Percentiles rank a stretch among this genome's conserved stretches.
Evolutionary conservation across 73 alveolate genomes (phyloP).

Genomic region (Paramecium primaurelia): DNA sequence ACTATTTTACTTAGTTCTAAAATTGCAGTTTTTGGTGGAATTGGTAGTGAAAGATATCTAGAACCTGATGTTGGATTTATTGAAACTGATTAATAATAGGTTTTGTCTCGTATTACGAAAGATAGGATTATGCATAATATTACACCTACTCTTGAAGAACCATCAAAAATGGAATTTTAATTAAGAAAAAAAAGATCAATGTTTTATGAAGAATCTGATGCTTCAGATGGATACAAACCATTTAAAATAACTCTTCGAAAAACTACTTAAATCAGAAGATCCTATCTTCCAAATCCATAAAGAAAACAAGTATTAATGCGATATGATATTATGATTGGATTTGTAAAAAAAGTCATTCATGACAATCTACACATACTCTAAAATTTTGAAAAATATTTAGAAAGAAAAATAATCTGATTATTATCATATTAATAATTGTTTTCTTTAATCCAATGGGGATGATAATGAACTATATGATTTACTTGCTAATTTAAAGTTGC

Average conservation of each 20-base stretch:
- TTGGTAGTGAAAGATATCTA: constrained; percentile 19
- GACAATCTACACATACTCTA: neutral
- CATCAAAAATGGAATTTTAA: neutral
- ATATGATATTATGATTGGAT: neutral
- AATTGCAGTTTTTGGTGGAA: constrained; percentile 42
- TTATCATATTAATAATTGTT: neutral
- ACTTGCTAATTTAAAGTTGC: neutral
- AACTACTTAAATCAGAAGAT: neutral
- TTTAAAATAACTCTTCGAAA: neutral
- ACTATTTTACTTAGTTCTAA: neutral
- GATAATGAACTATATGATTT: neutral
- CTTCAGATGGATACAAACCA: neutral
- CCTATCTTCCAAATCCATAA: neutral
- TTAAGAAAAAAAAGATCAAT: neutral
- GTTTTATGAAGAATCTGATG: neutral
- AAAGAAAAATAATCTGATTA: neutral
- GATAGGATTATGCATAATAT: neutral
- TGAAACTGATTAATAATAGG: neutral
- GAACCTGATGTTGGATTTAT: constrained; percentile 31
- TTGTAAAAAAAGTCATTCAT: neutral
- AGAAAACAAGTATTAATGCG: constrained; percentile 15
- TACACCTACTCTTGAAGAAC: neutral
- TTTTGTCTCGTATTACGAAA: neutral
- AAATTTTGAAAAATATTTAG: neutral
- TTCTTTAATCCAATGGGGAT: neutral